Percentiles rank a stretch among this genome's conserved stretches.
Evolutionary conservation across 2,329 filamentous ascomycete genomes (phyloP).

Genomic region (Arthrocladium fulminans): DNA sequence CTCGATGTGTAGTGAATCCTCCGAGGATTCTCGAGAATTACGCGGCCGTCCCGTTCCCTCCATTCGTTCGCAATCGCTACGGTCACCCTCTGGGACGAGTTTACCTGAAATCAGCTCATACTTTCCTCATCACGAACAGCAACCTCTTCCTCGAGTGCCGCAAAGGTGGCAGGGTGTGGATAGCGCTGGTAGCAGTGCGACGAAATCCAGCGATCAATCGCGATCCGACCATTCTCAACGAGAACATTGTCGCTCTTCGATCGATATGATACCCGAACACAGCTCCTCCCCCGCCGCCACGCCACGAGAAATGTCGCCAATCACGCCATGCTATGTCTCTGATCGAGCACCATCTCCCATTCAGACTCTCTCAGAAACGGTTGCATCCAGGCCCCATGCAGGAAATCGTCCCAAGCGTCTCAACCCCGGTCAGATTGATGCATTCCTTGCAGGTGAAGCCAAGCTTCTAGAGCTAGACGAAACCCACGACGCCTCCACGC

Average conservation of each 20-base stretch:
- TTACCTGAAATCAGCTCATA: constrained; percentile 8
- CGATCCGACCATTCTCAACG: neutral
- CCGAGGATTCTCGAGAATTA: neutral
- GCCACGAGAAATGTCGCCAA: constrained; percentile 10
- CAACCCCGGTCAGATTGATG: constrained; percentile 2
- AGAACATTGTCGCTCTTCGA: neutral
- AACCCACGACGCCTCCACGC: neutral
- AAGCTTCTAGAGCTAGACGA: constrained; percentile 1
- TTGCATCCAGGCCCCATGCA: neutral
- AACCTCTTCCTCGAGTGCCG: neutral
- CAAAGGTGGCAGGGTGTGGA: neutral
- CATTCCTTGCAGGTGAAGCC: constrained; percentile 22
- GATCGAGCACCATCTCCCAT: neutral
- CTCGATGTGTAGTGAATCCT: neutral
- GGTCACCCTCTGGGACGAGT: constrained; percentile 9
- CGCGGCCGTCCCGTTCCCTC: neutral
- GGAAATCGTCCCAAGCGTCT: neutral
- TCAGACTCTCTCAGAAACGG: neutral
- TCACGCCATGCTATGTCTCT: constrained; percentile 6
- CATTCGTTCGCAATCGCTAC: constrained; percentile 2
- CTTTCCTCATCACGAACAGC: constrained; percentile 1
- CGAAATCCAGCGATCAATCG: neutral
- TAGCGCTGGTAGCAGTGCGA: neutral
- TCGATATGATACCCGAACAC: constrained; percentile 10
- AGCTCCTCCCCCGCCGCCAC: constrained; percentile 9